Evolutionary conservation across 1,139 yeast species (phyloP).

Genomic region (Entelexis paramagnoliae): DNA sequence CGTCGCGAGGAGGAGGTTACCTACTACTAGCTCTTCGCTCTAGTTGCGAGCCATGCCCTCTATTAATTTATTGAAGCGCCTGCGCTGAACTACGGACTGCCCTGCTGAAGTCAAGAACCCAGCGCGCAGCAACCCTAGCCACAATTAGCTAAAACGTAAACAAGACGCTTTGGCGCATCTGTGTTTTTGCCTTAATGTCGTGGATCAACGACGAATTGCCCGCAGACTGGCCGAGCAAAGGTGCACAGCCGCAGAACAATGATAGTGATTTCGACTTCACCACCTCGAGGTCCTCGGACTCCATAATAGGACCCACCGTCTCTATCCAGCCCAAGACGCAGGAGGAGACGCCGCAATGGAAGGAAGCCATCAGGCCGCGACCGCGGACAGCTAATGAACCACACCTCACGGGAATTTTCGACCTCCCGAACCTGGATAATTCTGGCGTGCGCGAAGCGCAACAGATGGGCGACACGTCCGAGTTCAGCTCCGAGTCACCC

Average conservation of each 20-base stretch:
- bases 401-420: slow-evolving; percentile 14
- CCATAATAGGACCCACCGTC: slow-evolving; percentile 21
- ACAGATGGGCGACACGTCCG: slow-evolving; percentile 3
- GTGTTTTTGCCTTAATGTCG: slow-evolving; percentile 14
- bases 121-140: background rate
- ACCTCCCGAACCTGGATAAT: background rate
- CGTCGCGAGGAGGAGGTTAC: too few relatives aligned
- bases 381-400: background rate
- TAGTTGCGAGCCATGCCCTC: too few relatives aligned
- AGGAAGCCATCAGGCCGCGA: slow-evolving; percentile 18
- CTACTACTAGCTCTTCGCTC: too few relatives aligned
- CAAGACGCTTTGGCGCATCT: background rate
- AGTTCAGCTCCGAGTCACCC: slow-evolving; percentile 3
- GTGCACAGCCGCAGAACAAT: background rate
- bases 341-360: slow-evolving; percentile 22
- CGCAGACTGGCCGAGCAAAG: slow-evolving; percentile 21
- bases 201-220: slow-evolving; percentile 23
- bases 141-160: slow-evolving; percentile 3
- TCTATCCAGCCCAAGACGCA: slow-evolving; percentile 19
- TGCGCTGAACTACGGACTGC: too few relatives aligned
- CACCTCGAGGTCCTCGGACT: slow-evolving; percentile 15
- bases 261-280: slow-evolving; percentile 10
- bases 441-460: background rate
- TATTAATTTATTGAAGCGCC: too few relatives aligned
- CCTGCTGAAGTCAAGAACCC: background rate